Percentiles rank a stretch among this genome's conserved stretches.
phyloP scores from a whole-genome alignment of 345 rosid species.

The Ceriops decandra region DNA sequence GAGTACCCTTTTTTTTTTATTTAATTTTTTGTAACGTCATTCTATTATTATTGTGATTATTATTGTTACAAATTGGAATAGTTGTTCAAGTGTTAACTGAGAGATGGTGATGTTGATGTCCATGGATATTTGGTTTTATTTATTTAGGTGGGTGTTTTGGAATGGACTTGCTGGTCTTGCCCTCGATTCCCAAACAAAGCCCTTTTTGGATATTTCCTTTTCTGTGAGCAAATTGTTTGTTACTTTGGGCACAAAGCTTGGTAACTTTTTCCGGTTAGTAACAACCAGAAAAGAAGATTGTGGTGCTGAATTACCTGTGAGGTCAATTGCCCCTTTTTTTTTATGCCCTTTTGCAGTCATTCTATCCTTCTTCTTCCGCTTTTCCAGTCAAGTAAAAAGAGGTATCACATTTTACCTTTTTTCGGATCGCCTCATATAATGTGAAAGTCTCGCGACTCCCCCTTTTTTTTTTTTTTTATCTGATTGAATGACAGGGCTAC shows the following conservation, averaged over 20 bases:
- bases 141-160: conserved; percentile 4
- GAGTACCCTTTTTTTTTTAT: conserved; percentile 19
- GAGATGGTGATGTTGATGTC: conserved; percentile 38
- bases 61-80: too few species aligned
- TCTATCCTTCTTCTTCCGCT: conserved; percentile 22
- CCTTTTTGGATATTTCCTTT: conserved; percentile 3
- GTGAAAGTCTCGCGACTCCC: too few species aligned
- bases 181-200: conserved; percentile 6
- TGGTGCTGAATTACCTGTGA: background rate
- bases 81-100: conserved; percentile 18
- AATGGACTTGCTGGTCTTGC: conserved; percentile 1
- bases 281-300: conserved; percentile 1
- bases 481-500: conserved; percentile 9
- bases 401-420: too few species aligned
- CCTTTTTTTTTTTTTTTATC: too few species aligned
- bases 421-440: too few species aligned
- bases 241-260: background rate
- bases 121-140: conserved; percentile 21
- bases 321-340: conserved; percentile 8
- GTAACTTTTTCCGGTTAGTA: conserved; percentile 10
- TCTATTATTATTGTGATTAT: conserved; percentile 14
- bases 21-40: conserved; percentile 10
- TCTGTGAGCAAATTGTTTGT: background rate
- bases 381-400: conserved; percentile 14
- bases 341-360: background rate